These are phyloP conservation scores for Phycomyces nitens DNA, from an alignment of 192 early-diverging fungal species.

Conservation along the genomic window DNA sequence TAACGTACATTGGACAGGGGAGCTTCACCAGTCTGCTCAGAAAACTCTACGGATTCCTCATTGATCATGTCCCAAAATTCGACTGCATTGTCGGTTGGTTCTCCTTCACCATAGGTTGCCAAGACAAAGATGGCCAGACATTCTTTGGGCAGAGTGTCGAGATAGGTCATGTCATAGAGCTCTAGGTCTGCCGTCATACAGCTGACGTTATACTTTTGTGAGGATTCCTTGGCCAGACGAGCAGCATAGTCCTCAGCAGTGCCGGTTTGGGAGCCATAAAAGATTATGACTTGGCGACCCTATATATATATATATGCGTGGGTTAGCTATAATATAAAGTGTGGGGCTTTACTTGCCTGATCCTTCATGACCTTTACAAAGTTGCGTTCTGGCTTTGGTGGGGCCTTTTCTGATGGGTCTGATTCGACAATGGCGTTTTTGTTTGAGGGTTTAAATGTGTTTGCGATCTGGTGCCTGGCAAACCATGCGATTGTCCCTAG, in stretches of 20 bases:
- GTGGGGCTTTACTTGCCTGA: constrained; percentile 47
- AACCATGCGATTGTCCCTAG: constrained; percentile 29
- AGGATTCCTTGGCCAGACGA: constrained; percentile 83
- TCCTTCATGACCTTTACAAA: constrained; percentile 58
- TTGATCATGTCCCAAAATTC: constrained; percentile 89
- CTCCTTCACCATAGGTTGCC: constrained; percentile 97
- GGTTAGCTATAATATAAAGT: too few relatives aligned
- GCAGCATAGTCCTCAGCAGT: constrained; percentile 98
- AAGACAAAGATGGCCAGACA: constrained; percentile 85
- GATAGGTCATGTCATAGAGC: constrained; percentile 85
- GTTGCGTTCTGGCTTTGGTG: constrained; percentile 43
- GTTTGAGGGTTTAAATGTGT: constrained; percentile 14
- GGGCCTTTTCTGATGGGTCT: constrained; percentile 10
- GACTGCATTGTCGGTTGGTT: constrained; percentile 95
- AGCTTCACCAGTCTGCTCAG: constrained; percentile 60
- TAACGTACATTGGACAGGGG: constrained; percentile 53
- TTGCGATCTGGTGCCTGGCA: constrained; percentile 26
- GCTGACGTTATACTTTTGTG: constrained; percentile 65
- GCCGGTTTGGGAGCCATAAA: constrained; percentile 98
- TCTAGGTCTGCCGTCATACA: constrained; percentile 85
- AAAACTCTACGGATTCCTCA: constrained; percentile 69
- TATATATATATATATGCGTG: constrained; percentile 18
- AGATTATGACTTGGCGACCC: constrained; percentile 77
- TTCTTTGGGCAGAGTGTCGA: constrained; percentile 66
- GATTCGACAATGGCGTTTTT: constrained; percentile 23